Evolutionary conservation across 2,329 filamentous ascomycete genomes (phyloP), one percentile per base, ranked within the genome.

Genomic region (Emmonsia crescens): DNA sequence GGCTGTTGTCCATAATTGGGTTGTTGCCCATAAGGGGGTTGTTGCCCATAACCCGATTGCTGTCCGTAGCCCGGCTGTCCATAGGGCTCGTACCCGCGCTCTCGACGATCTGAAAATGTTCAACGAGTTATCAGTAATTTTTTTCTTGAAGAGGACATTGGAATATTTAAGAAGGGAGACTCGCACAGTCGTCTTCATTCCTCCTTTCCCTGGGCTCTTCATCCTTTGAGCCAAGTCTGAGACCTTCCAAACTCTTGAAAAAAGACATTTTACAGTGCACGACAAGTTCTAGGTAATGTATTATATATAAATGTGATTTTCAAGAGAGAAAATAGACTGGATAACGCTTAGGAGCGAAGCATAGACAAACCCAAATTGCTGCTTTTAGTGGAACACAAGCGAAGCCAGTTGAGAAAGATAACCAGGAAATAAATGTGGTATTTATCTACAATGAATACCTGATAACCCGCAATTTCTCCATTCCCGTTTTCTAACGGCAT

Each of bases 221-320:
- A 58, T 76, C 76, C 12, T 56, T 56, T n/a, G 27, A 33, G 63
- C 78, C 78, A 66, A 82, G 74, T 58, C 74, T 76, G 60, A 83
- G 73, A 67, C 77, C 76, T 68, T 82, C 79, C 49, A 79, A 74
- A 65, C 77, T 77, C 64, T 75, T 76, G 68, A 78, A 75, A 68
- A 79, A 79, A 42, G 77, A 79, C 77, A 79, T 42, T 79, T 33
- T 33, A 33, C 29, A n/a, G 19, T 29, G 19, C 27, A 36, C 19
- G 10, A 31, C 27, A 33, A 21, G 51, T 21, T 19, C 29, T 51
- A 33, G 24, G 21, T 49, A 49, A 27, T 14, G 8, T 27, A 27
- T 29, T 8, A 27, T 16, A 0, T 29, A 29, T 49, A 21, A 16
- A 19, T 2, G n/a, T 9, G 21, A 9, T 27, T 29, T 5, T 4